Evolutionary conservation across 2,329 filamentous ascomycete species (phyloP).

Genomic region (Colletotrichum musicola): DNA sequence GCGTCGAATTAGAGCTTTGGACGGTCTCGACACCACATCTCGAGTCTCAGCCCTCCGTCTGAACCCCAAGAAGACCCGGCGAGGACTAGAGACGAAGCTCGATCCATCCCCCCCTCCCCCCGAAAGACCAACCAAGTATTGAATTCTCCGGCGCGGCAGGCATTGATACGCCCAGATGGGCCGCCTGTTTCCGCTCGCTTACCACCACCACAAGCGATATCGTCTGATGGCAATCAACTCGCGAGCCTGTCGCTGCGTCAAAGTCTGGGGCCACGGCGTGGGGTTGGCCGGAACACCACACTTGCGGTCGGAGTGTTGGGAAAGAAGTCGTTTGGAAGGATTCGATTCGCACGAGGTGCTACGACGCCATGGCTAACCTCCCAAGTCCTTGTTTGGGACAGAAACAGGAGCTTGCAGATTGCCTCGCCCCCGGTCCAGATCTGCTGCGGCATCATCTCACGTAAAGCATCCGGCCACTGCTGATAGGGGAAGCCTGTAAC

Average conservation of each 20-base stretch:
- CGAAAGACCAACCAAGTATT: conserved; percentile 20
- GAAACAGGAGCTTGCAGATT: conserved; percentile 23
- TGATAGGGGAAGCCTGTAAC: not conserved
- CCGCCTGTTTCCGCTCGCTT: not conserved
- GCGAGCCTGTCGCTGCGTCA: not conserved
- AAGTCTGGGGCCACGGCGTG: not conserved
- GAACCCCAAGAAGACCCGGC: not conserved
- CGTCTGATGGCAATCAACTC: not conserved
- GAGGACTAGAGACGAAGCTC: not conserved
- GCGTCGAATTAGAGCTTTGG: conserved; percentile 17
- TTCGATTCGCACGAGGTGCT: conserved; percentile 29
- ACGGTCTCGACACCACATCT: not conserved
- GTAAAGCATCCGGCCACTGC: conserved; percentile 28
- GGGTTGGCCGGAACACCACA: not conserved
- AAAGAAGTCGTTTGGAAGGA: conserved; percentile 32
- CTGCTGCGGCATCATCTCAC: conserved; percentile 3
- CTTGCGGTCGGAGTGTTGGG: not conserved
- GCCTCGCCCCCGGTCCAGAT: conserved; percentile 19
- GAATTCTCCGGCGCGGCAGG: conserved; percentile 24
- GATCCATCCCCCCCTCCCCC: not conserved
- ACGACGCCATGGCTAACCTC: conserved; percentile 21
- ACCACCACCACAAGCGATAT: conserved; percentile 17
- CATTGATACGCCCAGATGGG: conserved; percentile 8
- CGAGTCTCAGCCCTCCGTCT: conserved; percentile 1
- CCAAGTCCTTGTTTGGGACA: conserved; percentile 9